These are phyloP conservation scores for Penicillium sp. DNA, from an alignment of 2,329 filamentous ascomycete species.

Conservation along the genomic window DNA sequence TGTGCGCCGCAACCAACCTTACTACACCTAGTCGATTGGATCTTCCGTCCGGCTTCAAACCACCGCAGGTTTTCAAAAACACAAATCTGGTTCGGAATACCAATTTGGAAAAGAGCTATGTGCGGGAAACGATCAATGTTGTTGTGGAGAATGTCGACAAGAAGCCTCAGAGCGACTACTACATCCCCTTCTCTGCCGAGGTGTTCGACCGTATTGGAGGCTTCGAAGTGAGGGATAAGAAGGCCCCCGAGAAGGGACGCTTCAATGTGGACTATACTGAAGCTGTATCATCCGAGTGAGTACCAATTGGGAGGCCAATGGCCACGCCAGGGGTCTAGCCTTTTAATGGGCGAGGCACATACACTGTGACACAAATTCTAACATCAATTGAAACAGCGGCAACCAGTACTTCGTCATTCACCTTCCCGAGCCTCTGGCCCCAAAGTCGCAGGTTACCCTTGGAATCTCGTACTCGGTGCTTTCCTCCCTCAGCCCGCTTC, in stretches of 20 bases:
- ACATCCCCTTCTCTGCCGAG: slow-evolving; percentile 75
- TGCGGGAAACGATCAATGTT: slow-evolving; percentile 89
- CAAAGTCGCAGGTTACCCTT: slow-evolving; percentile 77
- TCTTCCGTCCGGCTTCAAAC: slow-evolving; percentile 62
- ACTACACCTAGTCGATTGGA: slow-evolving; percentile 34
- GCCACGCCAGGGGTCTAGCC: slow-evolving; percentile 11
- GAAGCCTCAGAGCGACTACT: slow-evolving; percentile 83
- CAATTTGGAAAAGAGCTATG: slow-evolving; percentile 90
- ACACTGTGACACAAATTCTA: slow-evolving; percentile 2
- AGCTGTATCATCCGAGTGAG: slow-evolving; percentile 54
- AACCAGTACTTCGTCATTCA: slow-evolving; percentile 81
- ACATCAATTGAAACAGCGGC: slow-evolving; percentile 49
- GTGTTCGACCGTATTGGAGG: slow-evolving; percentile 76
- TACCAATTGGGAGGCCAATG: slow-evolving; percentile 52
- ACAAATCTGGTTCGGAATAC: slow-evolving; percentile 84
- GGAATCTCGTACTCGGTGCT: slow-evolving; percentile 82
- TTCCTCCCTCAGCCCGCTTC: slow-evolving; percentile 74
- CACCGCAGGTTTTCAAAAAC: slow-evolving; percentile 91
- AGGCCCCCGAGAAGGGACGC: slow-evolving; percentile 63
- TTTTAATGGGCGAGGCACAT: background rate
- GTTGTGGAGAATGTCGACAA: slow-evolving; percentile 83
- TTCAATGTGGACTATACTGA: slow-evolving; percentile 71
- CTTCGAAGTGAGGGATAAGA: slow-evolving; percentile 90
- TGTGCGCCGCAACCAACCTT: slow-evolving; percentile 32
- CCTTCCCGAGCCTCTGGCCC: slow-evolving; percentile 70